Percentiles rank a stretch among this genome's conserved stretches.
These are phyloP conservation scores for Mycena pura DNA, from an alignment of 768 basidiomycete species.

Conservation along the genomic window DNA sequence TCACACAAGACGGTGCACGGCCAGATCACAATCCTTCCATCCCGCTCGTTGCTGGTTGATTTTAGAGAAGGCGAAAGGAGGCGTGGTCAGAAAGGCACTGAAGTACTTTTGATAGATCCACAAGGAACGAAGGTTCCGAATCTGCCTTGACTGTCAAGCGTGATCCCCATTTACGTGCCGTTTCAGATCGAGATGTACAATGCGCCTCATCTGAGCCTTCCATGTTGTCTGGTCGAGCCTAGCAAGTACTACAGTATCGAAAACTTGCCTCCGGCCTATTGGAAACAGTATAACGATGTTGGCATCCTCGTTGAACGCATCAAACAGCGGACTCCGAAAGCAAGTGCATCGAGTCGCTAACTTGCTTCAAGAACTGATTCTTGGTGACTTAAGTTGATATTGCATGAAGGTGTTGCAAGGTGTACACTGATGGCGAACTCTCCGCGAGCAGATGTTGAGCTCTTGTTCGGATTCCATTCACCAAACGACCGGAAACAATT, in stretches of 20 bases:
- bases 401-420: slow-evolving; percentile 46
- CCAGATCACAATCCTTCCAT: slow-evolving; percentile 56
- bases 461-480: slow-evolving; percentile 36
- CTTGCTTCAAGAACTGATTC: not conserved
- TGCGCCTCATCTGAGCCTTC: slow-evolving; percentile 57
- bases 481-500: slow-evolving; percentile 11
- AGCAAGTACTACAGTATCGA: slow-evolving; percentile 40
- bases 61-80: slow-evolving; percentile 62
- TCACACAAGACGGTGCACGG: slow-evolving; percentile 57
- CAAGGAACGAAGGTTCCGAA: slow-evolving; percentile 44
- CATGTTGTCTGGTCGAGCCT: slow-evolving; percentile 56
- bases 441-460: slow-evolving; percentile 55
- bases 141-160: too few species aligned
- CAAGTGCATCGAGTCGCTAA: slow-evolving; percentile 29
- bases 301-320: slow-evolving; percentile 51
- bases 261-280: slow-evolving; percentile 48
- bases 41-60: slow-evolving; percentile 57
- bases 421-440: slow-evolving; percentile 61
- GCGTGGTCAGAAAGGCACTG: slow-evolving; percentile 50
- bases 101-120: slow-evolving; percentile 52
- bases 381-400: slow-evolving; percentile 43
- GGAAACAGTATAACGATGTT: slow-evolving; percentile 56
- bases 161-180: slow-evolving; percentile 1
- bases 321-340: slow-evolving; percentile 61
- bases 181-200: slow-evolving; percentile 51